phyloP scores from a whole-genome alignment of 2,329 filamentous ascomycete species.

The Arthrinium puccinioides region DNA sequence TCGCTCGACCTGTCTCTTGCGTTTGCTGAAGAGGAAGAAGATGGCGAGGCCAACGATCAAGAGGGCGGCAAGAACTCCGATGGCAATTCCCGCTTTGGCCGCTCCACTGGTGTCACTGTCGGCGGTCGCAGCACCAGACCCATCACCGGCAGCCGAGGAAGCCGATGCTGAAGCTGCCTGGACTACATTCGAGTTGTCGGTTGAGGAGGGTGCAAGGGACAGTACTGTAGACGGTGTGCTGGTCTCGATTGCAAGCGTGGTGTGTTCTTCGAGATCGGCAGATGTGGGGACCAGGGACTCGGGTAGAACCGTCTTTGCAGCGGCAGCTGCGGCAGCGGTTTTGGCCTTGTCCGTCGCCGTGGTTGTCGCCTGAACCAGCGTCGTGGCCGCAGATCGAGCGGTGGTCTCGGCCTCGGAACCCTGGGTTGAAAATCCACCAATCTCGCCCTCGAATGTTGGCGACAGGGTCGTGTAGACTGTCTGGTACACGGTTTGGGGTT shows the following conservation, averaged over 20 bases:
- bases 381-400: slow-evolving; percentile 9
- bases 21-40: slow-evolving; percentile 63
- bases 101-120: slow-evolving; percentile 29
- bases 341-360: slow-evolving; percentile 1
- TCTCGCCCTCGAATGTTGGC: slow-evolving; percentile 31
- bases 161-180: slow-evolving; percentile 15
- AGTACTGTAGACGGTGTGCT: slow-evolving; percentile 22
- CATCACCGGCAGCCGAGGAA: slow-evolving; percentile 10
- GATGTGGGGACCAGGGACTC: slow-evolving; percentile 14
- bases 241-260: slow-evolving; percentile 19
- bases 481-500: slow-evolving; percentile 22
- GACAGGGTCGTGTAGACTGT: slow-evolving; percentile 35
- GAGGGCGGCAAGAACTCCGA: slow-evolving; percentile 69
- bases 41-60: slow-evolving; percentile 59
- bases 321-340: slow-evolving; percentile 4
- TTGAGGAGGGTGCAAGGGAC: slow-evolving; percentile 11
- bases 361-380: slow-evolving; percentile 1
- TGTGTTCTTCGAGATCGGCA: slow-evolving; percentile 19
- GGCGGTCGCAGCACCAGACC: slow-evolving; percentile 8
- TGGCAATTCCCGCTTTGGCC: slow-evolving; percentile 72
- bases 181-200: slow-evolving; percentile 5
- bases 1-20: slow-evolving; percentile 61
- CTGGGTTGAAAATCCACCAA: slow-evolving; percentile 34
- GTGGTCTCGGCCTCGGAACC: slow-evolving; percentile 16
- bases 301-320: slow-evolving; percentile 11